Evolutionary conservation across 139 green algal species (phyloP), one percentile per base, ranked within the genome.

Genomic region (Chlorella sp.): DNA sequence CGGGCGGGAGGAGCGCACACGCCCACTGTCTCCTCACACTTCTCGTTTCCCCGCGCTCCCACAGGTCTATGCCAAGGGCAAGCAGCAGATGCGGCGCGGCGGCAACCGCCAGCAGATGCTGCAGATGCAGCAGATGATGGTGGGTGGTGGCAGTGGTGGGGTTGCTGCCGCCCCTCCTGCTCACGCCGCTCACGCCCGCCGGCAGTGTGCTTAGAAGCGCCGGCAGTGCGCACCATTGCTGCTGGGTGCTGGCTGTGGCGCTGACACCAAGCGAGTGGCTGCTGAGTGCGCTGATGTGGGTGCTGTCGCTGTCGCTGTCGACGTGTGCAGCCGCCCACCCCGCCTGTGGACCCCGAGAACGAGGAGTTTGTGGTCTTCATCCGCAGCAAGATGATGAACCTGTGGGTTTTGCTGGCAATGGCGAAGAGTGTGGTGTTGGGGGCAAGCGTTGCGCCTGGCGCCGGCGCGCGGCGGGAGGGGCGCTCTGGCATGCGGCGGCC

Each of bases 291-390:
- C 11, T 53, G 45, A 2, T 11, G 9, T 38, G 27, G 9, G 1
- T 6, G 50, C 25, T 53, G 40, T 31, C 19, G 12, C 56, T 38
- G n/a, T 23, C 6, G 3, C 21, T 29, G 25, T 64, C 3, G 3
- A 12, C 12, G 55, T 56, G 66, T 71, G 74, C 33, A 35, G 35
- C 81, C 87, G 0, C 87, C 87, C 8, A 77, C 73, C 0, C 90
- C 90, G 19, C 86, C 87, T 27, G 86, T 93, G 27, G 90, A 95
- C 73, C 87, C 87, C 8, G 86, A 93, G 35, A 94, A 95, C 68
- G 84, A 67, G 27, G 89, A 94, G 86, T 93, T 95, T 78, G 90
- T 93, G 11, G 73, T 95, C 58, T 95, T 95, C 61, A 67, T 91
- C 33, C 83, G 87, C 43, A 79, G 80, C 1, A 83, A 85, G 71